Percentiles rank a stretch among this genome's conserved stretches.
These are phyloP conservation scores for Fusarium sp. DNA, from an alignment of 2,329 filamentous ascomycete genomes.

Conservation along the genomic window DNA sequence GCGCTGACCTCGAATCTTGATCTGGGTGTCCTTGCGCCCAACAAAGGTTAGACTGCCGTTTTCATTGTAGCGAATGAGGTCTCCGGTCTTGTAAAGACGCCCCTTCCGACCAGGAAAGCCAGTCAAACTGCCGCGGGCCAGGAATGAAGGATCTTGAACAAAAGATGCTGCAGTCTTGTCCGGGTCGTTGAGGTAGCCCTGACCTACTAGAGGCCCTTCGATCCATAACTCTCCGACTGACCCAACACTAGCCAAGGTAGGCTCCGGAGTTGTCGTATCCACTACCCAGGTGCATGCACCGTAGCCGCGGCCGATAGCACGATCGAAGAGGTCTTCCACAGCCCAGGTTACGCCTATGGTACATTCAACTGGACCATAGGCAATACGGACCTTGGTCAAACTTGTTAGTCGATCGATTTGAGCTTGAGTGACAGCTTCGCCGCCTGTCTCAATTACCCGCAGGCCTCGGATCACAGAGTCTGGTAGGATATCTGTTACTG, in stretches of 20 bases:
- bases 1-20: slow-evolving; percentile 48
- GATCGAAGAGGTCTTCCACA: slow-evolving; percentile 2
- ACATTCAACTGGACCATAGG: slow-evolving; percentile 17
- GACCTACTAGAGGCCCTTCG: slow-evolving; percentile 21
- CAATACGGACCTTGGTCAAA: slow-evolving; percentile 8
- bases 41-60: slow-evolving; percentile 38
- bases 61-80: slow-evolving; percentile 27
- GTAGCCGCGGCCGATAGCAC: slow-evolving; percentile 18
- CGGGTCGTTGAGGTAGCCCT: slow-evolving; percentile 48
- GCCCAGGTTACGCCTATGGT: slow-evolving; percentile 2
- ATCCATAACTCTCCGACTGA: slow-evolving; percentile 26
- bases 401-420: slow-evolving; percentile 9
- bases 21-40: slow-evolving; percentile 44
- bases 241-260: slow-evolving; percentile 23
- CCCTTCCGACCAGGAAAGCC: background rate
- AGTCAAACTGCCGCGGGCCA: too few species aligned
- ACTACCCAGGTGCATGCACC: slow-evolving; percentile 21
- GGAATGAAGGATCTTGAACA: slow-evolving; percentile 10
- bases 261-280: slow-evolving; percentile 14
- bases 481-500: slow-evolving; percentile 5
- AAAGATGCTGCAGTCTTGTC: slow-evolving; percentile 55
- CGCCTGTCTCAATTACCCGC: slow-evolving; percentile 8
- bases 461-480: slow-evolving; percentile 12
- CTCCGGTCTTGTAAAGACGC: slow-evolving; percentile 40
- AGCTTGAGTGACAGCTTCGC: slow-evolving; percentile 5